These are phyloP conservation scores for Cyamopsis tetragonoloba DNA, from an alignment of 306 rosid species.

Conservation along the genomic window DNA sequence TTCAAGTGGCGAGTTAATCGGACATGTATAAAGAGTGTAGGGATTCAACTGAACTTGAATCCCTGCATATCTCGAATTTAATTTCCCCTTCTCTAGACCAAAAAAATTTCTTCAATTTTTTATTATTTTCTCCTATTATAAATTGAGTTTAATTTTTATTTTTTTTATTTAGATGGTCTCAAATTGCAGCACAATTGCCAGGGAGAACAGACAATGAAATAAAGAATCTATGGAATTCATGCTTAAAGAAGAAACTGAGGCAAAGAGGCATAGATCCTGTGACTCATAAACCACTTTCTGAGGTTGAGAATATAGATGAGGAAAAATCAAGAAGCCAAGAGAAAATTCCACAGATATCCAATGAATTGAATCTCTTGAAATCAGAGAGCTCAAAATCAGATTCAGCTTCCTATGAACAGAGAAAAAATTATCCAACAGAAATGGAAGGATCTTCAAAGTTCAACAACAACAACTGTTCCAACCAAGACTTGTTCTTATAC, in stretches of 20 bases:
- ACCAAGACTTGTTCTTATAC: constrained; percentile 31
- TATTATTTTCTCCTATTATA: too few relatives aligned
- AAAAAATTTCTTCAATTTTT: background rate
- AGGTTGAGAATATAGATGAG: constrained; percentile 37
- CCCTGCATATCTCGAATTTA: too few relatives aligned
- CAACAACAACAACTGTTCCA: constrained; percentile 22
- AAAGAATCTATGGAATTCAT: constrained; percentile 89
- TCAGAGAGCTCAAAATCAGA: constrained; percentile 42
- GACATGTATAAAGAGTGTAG: too few relatives aligned
- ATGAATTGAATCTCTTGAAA: constrained; percentile 41
- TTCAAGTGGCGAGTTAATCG: too few relatives aligned
- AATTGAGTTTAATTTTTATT: background rate
- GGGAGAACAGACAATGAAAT: constrained; percentile 96
- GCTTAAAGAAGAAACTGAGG: constrained; percentile 76
- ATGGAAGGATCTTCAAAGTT: constrained; percentile 36
- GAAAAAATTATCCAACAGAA: constrained; percentile 19
- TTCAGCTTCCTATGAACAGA: constrained; percentile 31
- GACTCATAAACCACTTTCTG: constrained; percentile 68
- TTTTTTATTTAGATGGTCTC: constrained; percentile 62
- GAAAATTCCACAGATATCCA: constrained; percentile 20
- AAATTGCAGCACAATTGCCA: constrained; percentile 74
- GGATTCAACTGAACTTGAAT: too few relatives aligned
- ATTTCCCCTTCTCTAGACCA: too few relatives aligned
- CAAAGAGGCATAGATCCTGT: constrained; percentile 86
- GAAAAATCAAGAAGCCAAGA: constrained; percentile 31